Conservation (phyloP, 768 basidiomycete species). For the Pisolithus tinctorius region DNA sequence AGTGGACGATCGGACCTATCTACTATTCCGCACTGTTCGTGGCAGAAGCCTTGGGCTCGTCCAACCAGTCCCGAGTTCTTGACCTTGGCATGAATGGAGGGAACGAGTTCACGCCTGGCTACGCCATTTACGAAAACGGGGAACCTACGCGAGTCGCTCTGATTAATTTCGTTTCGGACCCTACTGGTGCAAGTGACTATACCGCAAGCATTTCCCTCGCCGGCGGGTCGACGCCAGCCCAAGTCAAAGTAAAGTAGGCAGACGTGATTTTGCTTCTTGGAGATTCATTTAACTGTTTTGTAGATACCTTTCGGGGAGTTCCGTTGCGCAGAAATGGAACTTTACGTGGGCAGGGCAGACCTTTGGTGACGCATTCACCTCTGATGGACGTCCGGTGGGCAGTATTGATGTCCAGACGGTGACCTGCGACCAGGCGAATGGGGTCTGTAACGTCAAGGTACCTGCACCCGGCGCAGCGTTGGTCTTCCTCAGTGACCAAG, state of each 20-base stretch:
- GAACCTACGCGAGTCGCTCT: slow-evolving; percentile 54
- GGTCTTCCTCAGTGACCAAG: slow-evolving; percentile 54
- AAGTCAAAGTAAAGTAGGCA: slow-evolving; percentile 50
- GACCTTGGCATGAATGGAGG: slow-evolving; percentile 52
- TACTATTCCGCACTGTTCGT: slow-evolving; percentile 70
- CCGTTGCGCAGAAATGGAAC: slow-evolving; percentile 54
- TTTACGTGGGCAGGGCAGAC: slow-evolving; percentile 80
- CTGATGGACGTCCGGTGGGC: slow-evolving; percentile 63
- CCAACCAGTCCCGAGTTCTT: slow-evolving; percentile 56
- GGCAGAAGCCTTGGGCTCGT: slow-evolving; percentile 64
- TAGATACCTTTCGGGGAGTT: slow-evolving; percentile 51
- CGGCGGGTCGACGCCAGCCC: slow-evolving; percentile 37
- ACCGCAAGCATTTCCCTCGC: slow-evolving; percentile 41
- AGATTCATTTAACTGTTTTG: neutral
- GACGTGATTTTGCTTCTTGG: neutral
- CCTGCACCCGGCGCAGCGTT: slow-evolving; percentile 70
- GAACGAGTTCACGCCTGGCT: slow-evolving; percentile 52
- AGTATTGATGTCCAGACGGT: slow-evolving; percentile 49
- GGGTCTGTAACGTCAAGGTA: slow-evolving; percentile 54
- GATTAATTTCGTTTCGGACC: slow-evolving; percentile 68
- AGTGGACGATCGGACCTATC: slow-evolving; percentile 70
- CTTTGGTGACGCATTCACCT: slow-evolving; percentile 51
- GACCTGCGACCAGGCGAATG: slow-evolving; percentile 45
- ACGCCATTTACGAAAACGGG: slow-evolving; percentile 67
- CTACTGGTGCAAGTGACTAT: slow-evolving; percentile 47